These are phyloP conservation scores for Fusarium globosum DNA, from an alignment of 2,329 filamentous ascomycete genomes.

Conservation along the genomic window DNA sequence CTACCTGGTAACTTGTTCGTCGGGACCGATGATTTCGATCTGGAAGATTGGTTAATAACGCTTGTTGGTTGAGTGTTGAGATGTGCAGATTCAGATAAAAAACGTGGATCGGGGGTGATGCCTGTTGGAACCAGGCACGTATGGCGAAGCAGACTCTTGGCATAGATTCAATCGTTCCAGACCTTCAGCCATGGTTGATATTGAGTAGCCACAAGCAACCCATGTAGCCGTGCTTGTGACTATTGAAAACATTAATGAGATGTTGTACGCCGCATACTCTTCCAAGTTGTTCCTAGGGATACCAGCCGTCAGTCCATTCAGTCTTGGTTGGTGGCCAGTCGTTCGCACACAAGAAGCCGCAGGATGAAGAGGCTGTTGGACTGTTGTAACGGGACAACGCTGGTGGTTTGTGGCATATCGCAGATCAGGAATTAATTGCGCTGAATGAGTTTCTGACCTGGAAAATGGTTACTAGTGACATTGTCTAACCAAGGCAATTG, in stretches of 20 bases:
- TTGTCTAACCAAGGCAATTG: no score
- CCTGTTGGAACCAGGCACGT: background rate
- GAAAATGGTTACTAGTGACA: no score
- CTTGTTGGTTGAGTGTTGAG: background rate
- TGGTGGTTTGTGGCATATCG: rapidly evolving
- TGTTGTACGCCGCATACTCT: no score
- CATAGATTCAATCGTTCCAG: background rate
- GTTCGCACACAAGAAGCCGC: background rate
- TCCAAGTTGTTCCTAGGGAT: background rate
- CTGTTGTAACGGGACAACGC: rapidly evolving
- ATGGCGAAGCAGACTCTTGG: background rate
- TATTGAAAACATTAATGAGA: rapidly evolving
- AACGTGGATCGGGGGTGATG: background rate
- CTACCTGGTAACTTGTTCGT: rapidly evolving
- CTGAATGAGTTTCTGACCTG: background rate
- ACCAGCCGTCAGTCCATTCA: background rate
- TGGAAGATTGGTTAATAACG: rapidly evolving
- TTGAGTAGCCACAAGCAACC: rapidly evolving
- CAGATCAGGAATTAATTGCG: rapidly evolving
- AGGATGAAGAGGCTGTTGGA: background rate
- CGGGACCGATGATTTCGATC: background rate
- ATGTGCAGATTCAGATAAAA: background rate
- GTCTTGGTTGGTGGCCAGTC: background rate
- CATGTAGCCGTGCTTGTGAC: rapidly evolving
- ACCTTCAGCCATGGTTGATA: background rate